Conservation (phyloP, 2,329 filamentous ascomycete species). For the Botrytis medusae region DNA sequence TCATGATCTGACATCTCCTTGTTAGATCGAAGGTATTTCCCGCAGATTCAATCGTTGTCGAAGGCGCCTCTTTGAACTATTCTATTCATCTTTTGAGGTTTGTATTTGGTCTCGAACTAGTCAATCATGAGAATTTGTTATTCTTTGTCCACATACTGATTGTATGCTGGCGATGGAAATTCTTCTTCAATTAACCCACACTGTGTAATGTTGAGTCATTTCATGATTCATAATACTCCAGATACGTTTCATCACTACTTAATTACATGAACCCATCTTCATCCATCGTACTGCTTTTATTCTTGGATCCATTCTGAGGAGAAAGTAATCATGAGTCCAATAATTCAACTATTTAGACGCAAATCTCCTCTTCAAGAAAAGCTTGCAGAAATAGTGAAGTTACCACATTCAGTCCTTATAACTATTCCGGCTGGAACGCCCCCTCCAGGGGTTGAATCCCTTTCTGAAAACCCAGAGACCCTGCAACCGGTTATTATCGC, state of each 20-base stretch:
- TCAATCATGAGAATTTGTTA: neutral
- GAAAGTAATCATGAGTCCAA: neutral
- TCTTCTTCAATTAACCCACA: neutral
- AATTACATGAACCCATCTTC: neutral
- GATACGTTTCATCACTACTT: neutral
- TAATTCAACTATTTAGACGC: neutral
- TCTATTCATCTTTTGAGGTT: neutral
- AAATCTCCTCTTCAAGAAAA: neutral
- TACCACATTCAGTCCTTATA: neutral
- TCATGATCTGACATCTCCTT: neutral
- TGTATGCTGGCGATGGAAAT: neutral
- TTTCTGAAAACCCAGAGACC: neutral
- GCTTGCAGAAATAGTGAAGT: neutral
- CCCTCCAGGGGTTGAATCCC: neutral
- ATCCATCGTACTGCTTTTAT: neutral
- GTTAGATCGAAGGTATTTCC: neutral
- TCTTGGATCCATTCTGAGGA: neutral
- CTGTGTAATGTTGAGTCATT: neutral
- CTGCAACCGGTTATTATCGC: neutral
- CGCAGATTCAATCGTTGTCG: neutral
- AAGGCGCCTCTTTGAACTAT: neutral
- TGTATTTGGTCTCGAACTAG: neutral
- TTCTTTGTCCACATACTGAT: neutral
- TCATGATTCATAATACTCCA: too few species aligned
- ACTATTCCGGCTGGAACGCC: neutral